These are phyloP conservation scores for Agrostemma githago DNA, from an alignment of 148 eudicot genomes.

Conservation along the genomic window DNA sequence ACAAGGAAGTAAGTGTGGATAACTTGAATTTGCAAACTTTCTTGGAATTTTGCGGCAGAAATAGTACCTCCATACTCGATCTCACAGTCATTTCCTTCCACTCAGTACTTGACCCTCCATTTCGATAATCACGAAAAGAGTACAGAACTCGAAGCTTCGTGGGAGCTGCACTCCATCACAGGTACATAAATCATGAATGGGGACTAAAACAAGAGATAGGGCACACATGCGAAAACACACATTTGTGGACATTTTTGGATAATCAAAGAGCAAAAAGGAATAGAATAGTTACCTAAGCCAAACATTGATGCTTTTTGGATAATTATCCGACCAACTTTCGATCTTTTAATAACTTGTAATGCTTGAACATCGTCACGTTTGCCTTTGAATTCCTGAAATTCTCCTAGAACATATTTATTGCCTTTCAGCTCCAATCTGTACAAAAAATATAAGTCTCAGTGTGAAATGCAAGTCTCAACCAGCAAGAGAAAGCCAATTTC, in stretches of 20 bases:
- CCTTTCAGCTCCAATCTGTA: conserved; percentile 83
- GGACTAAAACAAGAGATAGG: neutral
- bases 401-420: conserved; percentile 63
- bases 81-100: conserved; percentile 74
- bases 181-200: neutral
- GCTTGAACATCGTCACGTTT: conserved; percentile 67
- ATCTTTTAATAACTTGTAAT: conserved; percentile 64
- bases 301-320: conserved; percentile 84
- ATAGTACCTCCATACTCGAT: conserved; percentile 72
- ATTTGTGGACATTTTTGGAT: too few species aligned
- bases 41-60: conserved; percentile 55
- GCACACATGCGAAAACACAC: neutral
- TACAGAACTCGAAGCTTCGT: conserved; percentile 74
- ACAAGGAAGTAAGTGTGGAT: conserved; percentile 64
- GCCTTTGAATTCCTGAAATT: conserved; percentile 85
- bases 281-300: conserved; percentile 59
- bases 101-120: conserved; percentile 61
- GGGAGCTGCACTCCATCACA: conserved; percentile 50
- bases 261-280: neutral
- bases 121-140: conserved; percentile 73
- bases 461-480: neutral
- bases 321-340: conserved; percentile 64
- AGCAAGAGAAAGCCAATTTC: neutral
- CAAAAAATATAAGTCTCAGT: neutral
- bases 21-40: conserved; percentile 70